Conservation (phyloP, 1,284 basidiomycete species). For the Lignosus rhinocerotis region DNA sequence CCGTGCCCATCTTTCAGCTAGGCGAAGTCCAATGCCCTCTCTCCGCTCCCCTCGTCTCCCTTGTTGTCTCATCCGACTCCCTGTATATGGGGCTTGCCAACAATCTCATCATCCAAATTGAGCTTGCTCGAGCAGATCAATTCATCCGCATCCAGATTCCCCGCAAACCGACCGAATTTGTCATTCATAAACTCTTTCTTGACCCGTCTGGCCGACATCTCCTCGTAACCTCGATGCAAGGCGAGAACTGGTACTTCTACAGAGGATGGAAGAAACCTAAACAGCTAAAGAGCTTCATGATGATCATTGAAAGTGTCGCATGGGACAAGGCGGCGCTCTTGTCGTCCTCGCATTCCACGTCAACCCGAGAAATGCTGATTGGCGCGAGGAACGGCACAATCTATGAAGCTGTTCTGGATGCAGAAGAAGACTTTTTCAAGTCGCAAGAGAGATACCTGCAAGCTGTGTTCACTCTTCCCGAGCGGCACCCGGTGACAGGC, state of each 20-base stretch:
- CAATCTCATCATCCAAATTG: conserved; percentile 80
- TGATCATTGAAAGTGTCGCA: conserved; percentile 89
- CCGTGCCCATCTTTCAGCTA: conserved; percentile 76
- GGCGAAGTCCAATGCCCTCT: conserved; percentile 88
- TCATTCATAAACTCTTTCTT: conserved; percentile 79
- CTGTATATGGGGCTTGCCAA: conserved; percentile 84
- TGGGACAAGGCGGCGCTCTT: conserved; percentile 86
- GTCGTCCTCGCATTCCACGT: conserved; percentile 63
- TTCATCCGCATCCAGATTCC: conserved; percentile 78
- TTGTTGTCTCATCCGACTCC: conserved; percentile 84
- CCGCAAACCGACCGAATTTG: conserved; percentile 68
- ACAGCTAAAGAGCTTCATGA: conserved; percentile 79
- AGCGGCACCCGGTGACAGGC: conserved; percentile 79
- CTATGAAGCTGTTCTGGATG: conserved; percentile 84
- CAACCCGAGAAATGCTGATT: conserved; percentile 86
- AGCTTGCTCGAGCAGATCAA: conserved; percentile 80
- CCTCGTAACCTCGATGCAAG: conserved; percentile 81
- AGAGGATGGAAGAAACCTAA: conserved; percentile 80
- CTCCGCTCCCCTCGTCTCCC: conserved; percentile 75
- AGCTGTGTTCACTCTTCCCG: conserved; percentile 76
- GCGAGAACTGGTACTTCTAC: conserved; percentile 94
- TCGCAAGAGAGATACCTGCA: conserved; percentile 83
- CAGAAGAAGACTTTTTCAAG: conserved; percentile 91
- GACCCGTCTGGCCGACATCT: conserved; percentile 93
- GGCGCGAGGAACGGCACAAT: conserved; percentile 85